phyloP scores from a whole-genome alignment of 2,329 filamentous ascomycete species.

The Ilyonectria sp. region DNA sequence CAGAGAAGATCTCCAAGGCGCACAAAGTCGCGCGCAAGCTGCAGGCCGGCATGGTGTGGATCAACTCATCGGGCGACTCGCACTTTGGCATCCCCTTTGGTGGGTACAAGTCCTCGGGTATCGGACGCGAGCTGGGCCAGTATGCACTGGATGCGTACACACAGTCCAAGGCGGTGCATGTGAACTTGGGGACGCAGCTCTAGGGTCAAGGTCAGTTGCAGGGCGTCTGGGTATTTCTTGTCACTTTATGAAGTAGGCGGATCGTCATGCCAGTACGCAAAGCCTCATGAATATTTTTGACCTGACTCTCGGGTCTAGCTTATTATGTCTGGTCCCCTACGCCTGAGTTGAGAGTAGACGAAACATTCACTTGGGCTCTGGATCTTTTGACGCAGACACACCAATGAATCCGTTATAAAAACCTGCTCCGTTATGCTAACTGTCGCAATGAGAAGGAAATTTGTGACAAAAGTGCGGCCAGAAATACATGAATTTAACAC shows the following conservation, averaged over 20 bases:
- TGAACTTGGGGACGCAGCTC: constrained; percentile 14
- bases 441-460: no score
- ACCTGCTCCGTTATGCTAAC: no score
- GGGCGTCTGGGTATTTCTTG: neutral
- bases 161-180: constrained; percentile 27
- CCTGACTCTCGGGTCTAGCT: no score
- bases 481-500: no score
- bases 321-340: no score
- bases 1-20: constrained; percentile 60
- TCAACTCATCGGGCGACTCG: constrained; percentile 45
- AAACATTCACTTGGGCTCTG: no score
- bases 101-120: constrained; percentile 26
- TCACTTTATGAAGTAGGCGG: neutral
- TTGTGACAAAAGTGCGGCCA: no score
- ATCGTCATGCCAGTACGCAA: no score
- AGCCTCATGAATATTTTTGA: no score
- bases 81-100: constrained; percentile 41
- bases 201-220: neutral
- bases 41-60: constrained; percentile 61
- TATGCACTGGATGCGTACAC: constrained; percentile 27
- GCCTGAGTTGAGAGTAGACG: no score
- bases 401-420: no score
- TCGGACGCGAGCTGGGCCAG: constrained; percentile 28
- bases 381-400: no score
- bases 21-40: constrained; percentile 60